Conservation (phyloP, 306 rosid genomes). For the Morella rubra region DNA sequence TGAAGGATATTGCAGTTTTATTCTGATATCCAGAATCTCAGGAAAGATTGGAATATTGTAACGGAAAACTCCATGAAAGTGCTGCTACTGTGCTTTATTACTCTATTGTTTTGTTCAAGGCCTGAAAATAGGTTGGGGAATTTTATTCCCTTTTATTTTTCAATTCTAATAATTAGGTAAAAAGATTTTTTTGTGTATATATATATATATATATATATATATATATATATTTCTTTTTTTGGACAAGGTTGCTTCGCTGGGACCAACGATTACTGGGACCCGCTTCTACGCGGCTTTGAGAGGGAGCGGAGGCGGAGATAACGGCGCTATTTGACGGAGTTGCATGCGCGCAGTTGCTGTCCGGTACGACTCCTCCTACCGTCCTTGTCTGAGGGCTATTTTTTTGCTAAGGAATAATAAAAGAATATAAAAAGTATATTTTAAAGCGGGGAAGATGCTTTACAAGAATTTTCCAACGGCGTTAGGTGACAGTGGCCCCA, state of each 20-base stretch:
- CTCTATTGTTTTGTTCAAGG: neutral
- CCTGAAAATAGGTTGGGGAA: neutral
- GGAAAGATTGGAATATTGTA: conserved; percentile 11
- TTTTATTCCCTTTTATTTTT: neutral
- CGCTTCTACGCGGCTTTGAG: conserved; percentile 39
- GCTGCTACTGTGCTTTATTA: neutral
- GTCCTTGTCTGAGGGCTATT: too few species aligned
- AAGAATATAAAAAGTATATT: too few species aligned
- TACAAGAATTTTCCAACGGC: neutral
- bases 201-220: too few species aligned
- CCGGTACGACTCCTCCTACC: neutral
- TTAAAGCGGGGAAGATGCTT: too few species aligned
- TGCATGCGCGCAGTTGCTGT: neutral
- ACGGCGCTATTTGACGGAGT: neutral
- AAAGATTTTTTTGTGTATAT: too few species aligned
- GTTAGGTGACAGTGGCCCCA: neutral
- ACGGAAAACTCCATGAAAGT: conserved; percentile 25
- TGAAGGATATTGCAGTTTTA: conserved; percentile 23
- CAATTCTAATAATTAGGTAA: neutral
- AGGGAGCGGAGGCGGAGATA: neutral
- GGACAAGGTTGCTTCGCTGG: conserved; percentile 20
- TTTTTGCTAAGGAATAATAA: too few species aligned
- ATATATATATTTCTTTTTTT: too few species aligned
- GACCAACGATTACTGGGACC: conserved; percentile 35
- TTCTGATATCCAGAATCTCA: conserved; percentile 24